Evolutionary conservation across 2,329 filamentous ascomycete species (phyloP), one percentile per base, ranked within the genome.

Genomic region (Talaromyces funiculosus): DNA sequence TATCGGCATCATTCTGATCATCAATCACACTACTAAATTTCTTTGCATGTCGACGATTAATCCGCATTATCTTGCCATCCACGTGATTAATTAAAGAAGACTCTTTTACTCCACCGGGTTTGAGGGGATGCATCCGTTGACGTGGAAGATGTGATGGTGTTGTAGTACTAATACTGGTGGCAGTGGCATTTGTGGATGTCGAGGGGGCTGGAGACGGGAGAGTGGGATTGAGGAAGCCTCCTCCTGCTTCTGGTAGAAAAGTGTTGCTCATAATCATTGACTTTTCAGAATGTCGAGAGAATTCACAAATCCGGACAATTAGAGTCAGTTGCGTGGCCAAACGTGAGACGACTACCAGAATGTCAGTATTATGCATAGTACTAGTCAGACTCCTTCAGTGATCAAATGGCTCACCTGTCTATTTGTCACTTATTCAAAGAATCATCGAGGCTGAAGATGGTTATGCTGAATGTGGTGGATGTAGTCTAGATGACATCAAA

Each of bases 51-150:
- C 80, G 77, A 22, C 78, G 75, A 64, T 78, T 82, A 43, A 84
- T 80, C 40, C 74, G 70, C 22, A 82, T 68, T 26, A 86, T 72
- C 14, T 75, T 76, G 47, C 77, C 75, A 63, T 87, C 84, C 14
- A 86, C 75, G 67, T 84, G 81, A 59, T 80, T 78, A 58, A 86
- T 84, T 63, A 86, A 78, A 5, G 78, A 75, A 37, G 78, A 80
- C 68, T 88, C 85, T 71, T 86, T 86, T 24, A 75, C 70, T 12
- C 84, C 83, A 31, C 85, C 85, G 0, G 82, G 72, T 42, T 76
- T 77, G 7, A 87, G 73, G 1, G 84, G 82, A 45, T 79, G 75
- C 7, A 72, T 71, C 43, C 84, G 79, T 24, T 82, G 80, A 60
- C 78, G 77, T 0, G 82, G 84, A 3, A 87, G 79, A 4, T 76